Conservation (phyloP, 805 yeast genomes). For the Candida sonorensis region DNA sequence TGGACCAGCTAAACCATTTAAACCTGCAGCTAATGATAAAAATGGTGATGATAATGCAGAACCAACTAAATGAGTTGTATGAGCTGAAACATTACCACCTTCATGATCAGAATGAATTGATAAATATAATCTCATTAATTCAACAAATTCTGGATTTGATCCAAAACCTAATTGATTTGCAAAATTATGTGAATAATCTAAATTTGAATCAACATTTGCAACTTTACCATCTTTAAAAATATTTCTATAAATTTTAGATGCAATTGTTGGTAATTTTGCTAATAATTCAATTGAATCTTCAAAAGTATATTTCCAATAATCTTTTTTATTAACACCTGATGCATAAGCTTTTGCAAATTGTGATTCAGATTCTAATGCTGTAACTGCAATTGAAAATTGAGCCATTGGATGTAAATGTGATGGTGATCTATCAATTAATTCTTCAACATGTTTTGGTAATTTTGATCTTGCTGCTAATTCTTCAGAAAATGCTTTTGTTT, state of each 20-base stretch:
- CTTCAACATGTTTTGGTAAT: slow-evolving; percentile 72
- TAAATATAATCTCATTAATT: slow-evolving; percentile 73
- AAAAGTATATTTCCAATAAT: slow-evolving; percentile 78
- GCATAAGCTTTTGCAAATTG: slow-evolving; percentile 82
- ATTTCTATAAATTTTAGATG: slow-evolving; percentile 79
- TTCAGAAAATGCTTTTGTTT: slow-evolving; percentile 62
- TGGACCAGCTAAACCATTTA: slow-evolving; percentile 84
- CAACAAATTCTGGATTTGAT: slow-evolving; percentile 61
- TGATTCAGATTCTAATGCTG: slow-evolving; percentile 77
- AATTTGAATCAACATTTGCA: slow-evolving; percentile 38
- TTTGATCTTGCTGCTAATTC: slow-evolving; percentile 76
- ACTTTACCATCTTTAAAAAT: slow-evolving; percentile 76
- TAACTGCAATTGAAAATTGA: slow-evolving; percentile 77
- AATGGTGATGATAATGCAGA: slow-evolving; percentile 76
- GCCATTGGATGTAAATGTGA: slow-evolving; percentile 83
- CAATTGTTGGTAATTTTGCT: slow-evolving; percentile 77
- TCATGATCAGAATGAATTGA: slow-evolving; percentile 85
- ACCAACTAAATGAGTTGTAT: slow-evolving; percentile 80
- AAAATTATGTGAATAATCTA: slow-evolving; percentile 63
- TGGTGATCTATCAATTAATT: slow-evolving; percentile 68
- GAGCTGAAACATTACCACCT: slow-evolving; percentile 87
- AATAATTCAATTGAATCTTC: slow-evolving; percentile 76
- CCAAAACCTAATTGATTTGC: slow-evolving; percentile 55
- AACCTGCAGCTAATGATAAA: slow-evolving; percentile 73
- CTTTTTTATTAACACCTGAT: slow-evolving; percentile 72